phyloP scores from a whole-genome alignment of 2,329 filamentous ascomycete genomes.

The Endoconidiophora polonica region DNA sequence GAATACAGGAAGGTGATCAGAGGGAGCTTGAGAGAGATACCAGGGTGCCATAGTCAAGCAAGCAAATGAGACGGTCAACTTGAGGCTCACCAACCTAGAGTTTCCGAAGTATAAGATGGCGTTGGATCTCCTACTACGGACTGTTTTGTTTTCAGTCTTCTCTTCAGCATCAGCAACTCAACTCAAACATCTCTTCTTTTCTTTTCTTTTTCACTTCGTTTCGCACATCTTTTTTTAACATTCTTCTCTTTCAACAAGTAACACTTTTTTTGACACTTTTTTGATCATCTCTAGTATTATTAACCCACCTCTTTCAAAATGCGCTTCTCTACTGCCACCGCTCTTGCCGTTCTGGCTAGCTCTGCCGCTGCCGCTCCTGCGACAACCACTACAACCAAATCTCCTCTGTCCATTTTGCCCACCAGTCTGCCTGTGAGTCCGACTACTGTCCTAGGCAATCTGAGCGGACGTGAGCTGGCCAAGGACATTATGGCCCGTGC shows the following conservation, averaged over 20 bases:
- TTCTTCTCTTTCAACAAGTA: not conserved
- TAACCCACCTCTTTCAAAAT: constrained; percentile 4
- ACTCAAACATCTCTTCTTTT: constrained; percentile 5
- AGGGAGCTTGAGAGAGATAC: too few species aligned
- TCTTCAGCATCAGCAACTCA: constrained; percentile 6
- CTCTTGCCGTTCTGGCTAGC: constrained; percentile 2
- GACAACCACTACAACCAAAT: not conserved
- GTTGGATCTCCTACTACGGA: not conserved
- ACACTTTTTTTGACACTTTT: not conserved
- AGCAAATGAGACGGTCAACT: too few species aligned
- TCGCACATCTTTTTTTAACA: constrained; percentile 1
- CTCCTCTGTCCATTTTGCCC: not conserved
- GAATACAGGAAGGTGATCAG: too few species aligned
- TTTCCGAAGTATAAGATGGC: constrained; percentile 5
- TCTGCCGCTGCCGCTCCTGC: constrained; percentile 7
- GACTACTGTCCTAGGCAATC: too few species aligned
- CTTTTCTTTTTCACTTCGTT: constrained; percentile 5
- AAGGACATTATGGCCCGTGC: not conserved
- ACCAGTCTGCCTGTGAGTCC: not conserved
- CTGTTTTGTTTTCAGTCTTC: not conserved
- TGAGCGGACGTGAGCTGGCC: too few species aligned
- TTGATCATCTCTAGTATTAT: not conserved
- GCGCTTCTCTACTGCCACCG: constrained; percentile 9
- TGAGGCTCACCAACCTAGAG: too few species aligned
- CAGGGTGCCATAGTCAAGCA: too few species aligned